Percentiles rank a stretch among this genome's conserved stretches.
phyloP scores from a whole-genome alignment of 2,329 filamentous ascomycete genomes.

The Aspergillus pseudoviridinutans region DNA sequence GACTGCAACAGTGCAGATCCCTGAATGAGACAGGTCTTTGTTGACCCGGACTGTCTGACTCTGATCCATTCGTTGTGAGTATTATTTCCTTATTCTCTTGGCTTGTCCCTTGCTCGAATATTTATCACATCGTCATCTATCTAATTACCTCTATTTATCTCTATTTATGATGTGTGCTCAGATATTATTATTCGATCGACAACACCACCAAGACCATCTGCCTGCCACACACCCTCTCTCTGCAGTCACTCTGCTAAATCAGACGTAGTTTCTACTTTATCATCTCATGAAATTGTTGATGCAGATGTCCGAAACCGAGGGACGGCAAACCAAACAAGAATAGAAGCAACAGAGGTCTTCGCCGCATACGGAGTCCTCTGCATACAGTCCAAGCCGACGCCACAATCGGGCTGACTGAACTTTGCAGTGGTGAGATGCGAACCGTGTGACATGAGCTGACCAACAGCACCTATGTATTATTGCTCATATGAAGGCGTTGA shows the following conservation, averaged over 20 bases:
- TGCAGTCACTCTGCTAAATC: not conserved
- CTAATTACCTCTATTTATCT: no score
- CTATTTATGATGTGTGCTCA: not conserved
- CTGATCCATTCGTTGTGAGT: not conserved
- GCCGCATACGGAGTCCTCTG: not conserved
- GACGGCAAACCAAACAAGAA: not conserved
- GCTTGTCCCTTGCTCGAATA: not conserved
- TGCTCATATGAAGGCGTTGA: not conserved
- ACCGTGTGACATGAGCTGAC: not conserved
- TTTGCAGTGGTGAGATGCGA: not conserved
- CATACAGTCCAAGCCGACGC: not conserved
- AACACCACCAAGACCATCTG: not conserved
- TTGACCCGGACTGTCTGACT: not conserved
- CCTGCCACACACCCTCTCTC: no score
- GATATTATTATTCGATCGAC: not conserved
- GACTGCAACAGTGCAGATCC: not conserved
- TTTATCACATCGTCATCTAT: not conserved
- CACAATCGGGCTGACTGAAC: not conserved
- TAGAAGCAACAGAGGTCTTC: not conserved
- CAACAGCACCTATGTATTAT: not conserved
- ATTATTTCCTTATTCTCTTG: not conserved
- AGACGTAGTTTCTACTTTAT: not conserved
- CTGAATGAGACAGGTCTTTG: not conserved
- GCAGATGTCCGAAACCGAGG: not conserved
- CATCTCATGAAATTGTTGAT: no score